Evolutionary conservation across 2,329 filamentous ascomycete genomes (phyloP).

Genomic region (Colletotrichum trifolii): DNA sequence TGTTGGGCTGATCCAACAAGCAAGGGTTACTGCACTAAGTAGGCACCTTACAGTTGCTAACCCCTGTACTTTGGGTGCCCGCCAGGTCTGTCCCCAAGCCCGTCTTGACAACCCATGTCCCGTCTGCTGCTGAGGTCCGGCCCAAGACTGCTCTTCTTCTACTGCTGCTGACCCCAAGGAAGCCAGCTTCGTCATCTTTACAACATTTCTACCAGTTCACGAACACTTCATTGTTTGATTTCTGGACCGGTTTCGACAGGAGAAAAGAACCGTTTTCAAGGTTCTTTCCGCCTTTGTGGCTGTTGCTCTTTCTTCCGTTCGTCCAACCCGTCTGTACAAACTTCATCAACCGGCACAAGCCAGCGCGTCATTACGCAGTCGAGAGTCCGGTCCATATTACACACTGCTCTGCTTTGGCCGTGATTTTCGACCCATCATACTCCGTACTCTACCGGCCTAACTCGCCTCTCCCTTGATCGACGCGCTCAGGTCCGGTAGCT

Average conservation of each 20-base stretch:
- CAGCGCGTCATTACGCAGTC: too few species aligned
- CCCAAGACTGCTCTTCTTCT: conserved; percentile 6
- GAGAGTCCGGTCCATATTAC: too few species aligned
- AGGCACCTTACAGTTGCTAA: neutral
- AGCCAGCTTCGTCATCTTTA: conserved; percentile 34
- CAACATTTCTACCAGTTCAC: conserved; percentile 3
- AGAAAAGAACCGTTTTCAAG: too few species aligned
- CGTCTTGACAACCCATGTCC: conserved; percentile 1
- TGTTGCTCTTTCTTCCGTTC: too few species aligned
- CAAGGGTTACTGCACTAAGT: conserved; percentile 8
- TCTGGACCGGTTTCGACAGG: too few species aligned
- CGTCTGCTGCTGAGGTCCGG: conserved; percentile 4
- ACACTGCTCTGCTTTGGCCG: too few species aligned
- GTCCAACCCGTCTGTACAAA: too few species aligned
- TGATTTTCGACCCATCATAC: neutral
- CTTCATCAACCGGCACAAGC: too few species aligned
- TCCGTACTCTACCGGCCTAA: neutral
- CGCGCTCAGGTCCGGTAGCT: neutral
- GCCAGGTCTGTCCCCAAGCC: conserved; percentile 13
- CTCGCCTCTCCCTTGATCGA: conserved; percentile 17
- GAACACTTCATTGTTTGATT: too few species aligned
- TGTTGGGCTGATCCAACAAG: conserved; percentile 34
- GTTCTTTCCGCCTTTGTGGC: too few species aligned
- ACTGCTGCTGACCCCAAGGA: conserved; percentile 10
- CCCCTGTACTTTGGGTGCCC: neutral